Conservation (phyloP, 2,329 filamentous ascomycete species). For the Raffaelea ambrosiae region DNA sequence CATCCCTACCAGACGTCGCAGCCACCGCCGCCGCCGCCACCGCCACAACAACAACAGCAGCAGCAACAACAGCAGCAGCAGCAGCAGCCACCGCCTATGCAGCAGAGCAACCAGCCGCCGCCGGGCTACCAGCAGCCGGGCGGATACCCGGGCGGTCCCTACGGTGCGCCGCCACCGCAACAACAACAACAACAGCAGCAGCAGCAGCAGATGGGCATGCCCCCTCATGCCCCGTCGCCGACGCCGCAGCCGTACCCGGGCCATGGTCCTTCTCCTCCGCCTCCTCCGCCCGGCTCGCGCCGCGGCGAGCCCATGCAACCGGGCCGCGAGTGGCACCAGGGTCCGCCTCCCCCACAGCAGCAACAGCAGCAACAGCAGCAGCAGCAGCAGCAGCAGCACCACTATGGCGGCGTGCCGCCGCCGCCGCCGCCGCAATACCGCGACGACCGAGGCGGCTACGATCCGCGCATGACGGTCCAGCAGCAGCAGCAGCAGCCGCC, state of each 20-base stretch:
- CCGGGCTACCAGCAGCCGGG: constrained; percentile 19
- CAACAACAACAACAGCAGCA: neutral
- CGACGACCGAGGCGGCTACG: constrained; percentile 9
- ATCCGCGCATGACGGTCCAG: constrained; percentile 9
- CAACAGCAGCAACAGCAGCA: constrained; percentile 16
- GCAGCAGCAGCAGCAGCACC: constrained; percentile 9
- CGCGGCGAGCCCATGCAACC: constrained; percentile 8
- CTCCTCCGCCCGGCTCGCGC: constrained; percentile 23
- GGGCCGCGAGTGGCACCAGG: constrained; percentile 18
- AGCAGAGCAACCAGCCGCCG: constrained; percentile 16
- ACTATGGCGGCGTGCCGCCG: constrained; percentile 6
- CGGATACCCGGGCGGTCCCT: no score
- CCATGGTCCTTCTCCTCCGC: no score
- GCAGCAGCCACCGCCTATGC: constrained; percentile 3
- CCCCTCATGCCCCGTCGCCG: constrained; percentile 27
- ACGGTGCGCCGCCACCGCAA: neutral
- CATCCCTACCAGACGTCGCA: constrained; percentile 25
- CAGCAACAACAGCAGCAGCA: constrained; percentile 12
- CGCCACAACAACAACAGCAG: constrained; percentile 16
- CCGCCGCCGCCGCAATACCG: constrained; percentile 8
- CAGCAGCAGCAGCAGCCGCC: constrained; percentile 10
- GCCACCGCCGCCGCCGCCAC: constrained; percentile 21
- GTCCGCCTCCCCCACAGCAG: constrained; percentile 16
- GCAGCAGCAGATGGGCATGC: neutral
- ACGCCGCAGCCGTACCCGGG: constrained; percentile 37